Percentiles rank a stretch among this genome's conserved stretches.
phyloP scores from a whole-genome alignment of 164 flowering plant species.

The Amborella trichopoda region DNA sequence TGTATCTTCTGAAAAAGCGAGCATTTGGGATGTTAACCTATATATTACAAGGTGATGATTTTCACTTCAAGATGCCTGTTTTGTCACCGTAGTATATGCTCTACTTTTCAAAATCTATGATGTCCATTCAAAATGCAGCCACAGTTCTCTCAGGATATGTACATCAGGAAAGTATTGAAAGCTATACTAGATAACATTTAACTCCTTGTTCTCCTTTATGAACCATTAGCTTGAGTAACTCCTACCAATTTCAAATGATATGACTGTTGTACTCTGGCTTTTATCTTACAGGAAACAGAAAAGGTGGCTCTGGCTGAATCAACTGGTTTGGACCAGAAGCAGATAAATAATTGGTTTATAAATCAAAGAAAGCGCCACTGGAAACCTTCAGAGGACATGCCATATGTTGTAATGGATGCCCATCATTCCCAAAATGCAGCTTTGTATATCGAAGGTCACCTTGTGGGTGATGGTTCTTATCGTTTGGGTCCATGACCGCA shows the following conservation, averaged over 20 bases:
- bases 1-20: no score
- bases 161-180: no score
- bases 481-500: conserved; percentile 64
- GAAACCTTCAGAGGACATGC: conserved; percentile 95
- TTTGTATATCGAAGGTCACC: conserved; percentile 71
- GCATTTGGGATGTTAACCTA: no score
- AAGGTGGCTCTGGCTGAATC: conserved; percentile 87
- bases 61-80: no score
- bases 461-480: conserved; percentile 54
- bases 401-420: conserved; percentile 89
- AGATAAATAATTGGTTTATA: conserved; percentile 88
- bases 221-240: no score
- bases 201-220: no score
- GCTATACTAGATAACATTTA: no score
- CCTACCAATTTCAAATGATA: neutral
- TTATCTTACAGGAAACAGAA: conserved; percentile 54
- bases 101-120: no score
- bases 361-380: conserved; percentile 87
- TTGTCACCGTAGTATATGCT: no score
- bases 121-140: no score
- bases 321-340: conserved; percentile 87
- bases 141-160: no score
- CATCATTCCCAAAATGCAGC: conserved; percentile 65
- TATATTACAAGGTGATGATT: no score
- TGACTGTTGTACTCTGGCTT: neutral